Evolutionary conservation across 1,284 basidiomycete genomes (phyloP), one percentile per base, ranked within the genome.

Genomic region (Sporisorium scitamineum): DNA sequence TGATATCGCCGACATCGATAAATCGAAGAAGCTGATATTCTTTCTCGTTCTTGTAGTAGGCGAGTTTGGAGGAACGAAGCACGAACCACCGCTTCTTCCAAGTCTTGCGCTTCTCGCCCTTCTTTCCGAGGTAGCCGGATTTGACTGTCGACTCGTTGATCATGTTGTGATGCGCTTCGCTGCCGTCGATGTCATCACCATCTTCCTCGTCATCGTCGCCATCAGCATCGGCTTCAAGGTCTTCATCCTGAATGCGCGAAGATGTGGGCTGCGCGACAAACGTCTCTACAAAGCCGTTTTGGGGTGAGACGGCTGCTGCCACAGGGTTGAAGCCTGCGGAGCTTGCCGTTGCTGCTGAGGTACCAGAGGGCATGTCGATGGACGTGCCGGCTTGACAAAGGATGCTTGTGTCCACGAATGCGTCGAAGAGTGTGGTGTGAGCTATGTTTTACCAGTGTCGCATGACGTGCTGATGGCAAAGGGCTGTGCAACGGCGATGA

Each of bases 11-110:
- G 27, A 98, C 89, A 80, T 96, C 93, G 68, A 99, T 90, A 18
- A 97, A 90, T 22, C 93, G 91, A 31, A 95, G 91, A 6, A 98
- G 90, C 85, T 94, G 90, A 69, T 85, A 85, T 61, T 85, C 84
- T 55, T 88, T 87, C 54, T 93, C 92, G 63, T 91, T 95, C 88
- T 98, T 98, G 90, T 99, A 99, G 87, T 97, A 97, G 14, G 94
- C 94, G 54, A 99, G 88, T 85, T 95, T 94, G 18, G 92, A 93
- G 0, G 93, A 90, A 16, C 96, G 90, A 66, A 99, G 87, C 0
- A 99, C 97, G 80, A 98, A 99, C 96, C 96, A 99, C 39, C 96
- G 90, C 87, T 95, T 95, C 89, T 98, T 98, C 96, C 96, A 99
- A 1, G 92, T 94, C 94, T 97, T 98, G 86, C 97, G 89, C 71